Evolutionary conservation across 163 green algal species (phyloP).

Genomic region (Volvox carteri): DNA sequence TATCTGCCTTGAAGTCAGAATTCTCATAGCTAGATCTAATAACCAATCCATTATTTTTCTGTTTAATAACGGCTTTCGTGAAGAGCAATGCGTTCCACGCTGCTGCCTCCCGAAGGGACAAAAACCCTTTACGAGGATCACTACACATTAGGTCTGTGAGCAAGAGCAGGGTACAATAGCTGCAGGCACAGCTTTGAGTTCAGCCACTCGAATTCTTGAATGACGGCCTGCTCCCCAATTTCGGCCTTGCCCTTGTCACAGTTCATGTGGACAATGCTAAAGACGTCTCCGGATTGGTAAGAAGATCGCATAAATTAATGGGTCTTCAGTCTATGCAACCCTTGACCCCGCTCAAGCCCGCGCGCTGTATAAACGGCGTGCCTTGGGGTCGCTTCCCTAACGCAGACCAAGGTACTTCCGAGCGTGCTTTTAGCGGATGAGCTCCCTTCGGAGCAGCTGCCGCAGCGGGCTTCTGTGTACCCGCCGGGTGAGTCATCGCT

Average conservation of each 20-base stretch:
- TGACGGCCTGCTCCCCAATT: neutral
- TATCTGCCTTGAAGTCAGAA: neutral
- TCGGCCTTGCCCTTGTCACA: neutral
- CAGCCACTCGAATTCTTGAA: too few species aligned
- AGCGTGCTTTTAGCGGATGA: constrained; percentile 36
- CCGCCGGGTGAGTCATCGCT: neutral
- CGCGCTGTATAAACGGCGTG: too few species aligned
- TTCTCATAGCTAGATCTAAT: neutral
- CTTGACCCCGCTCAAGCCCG: too few species aligned
- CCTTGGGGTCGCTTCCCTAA: too few species aligned
- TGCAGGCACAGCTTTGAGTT: too few species aligned
- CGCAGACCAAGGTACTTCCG: constrained; percentile 49
- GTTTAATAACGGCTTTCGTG: neutral
- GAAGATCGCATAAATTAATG: neutral
- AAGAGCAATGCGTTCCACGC: neutral
- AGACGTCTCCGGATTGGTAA: constrained; percentile 33
- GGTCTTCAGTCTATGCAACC: neutral
- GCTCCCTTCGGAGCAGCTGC: constrained; percentile 19
- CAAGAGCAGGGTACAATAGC: too few species aligned
- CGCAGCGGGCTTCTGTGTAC: constrained; percentile 34
- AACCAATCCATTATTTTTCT: too few species aligned
- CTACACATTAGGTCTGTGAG: constrained; percentile 34
- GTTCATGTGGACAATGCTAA: constrained; percentile 24
- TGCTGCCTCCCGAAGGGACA: constrained; percentile 19
- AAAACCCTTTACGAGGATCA: constrained; percentile 43